A percentile compares a stretch with the other conserved stretches of the same genome.
Conservation (phyloP, 495 filamentous ascomycete species). For the Coniosporium apollinis region DNA sequence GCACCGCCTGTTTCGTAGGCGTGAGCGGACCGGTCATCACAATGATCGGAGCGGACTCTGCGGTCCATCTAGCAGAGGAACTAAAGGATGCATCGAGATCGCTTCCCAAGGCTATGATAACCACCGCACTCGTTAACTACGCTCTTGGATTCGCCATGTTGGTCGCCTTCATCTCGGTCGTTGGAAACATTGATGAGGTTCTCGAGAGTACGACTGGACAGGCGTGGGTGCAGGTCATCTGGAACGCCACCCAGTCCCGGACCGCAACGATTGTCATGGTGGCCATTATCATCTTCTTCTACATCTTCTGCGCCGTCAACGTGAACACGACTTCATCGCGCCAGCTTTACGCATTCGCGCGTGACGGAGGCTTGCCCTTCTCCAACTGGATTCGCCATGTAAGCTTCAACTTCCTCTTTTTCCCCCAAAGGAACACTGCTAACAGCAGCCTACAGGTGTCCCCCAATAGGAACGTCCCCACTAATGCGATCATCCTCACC, state of each 20-base stretch:
- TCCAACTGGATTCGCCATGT: not conserved
- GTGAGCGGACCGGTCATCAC: conserved; percentile 3
- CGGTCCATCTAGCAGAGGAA: conserved; percentile 25
- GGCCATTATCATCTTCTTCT: conserved; percentile 31
- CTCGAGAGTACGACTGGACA: conserved; percentile 25
- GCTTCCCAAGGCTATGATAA: conserved; percentile 30
- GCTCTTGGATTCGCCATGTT: conserved; percentile 28
- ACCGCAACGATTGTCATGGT: conserved; percentile 34
- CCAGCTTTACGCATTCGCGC: conserved; percentile 31
- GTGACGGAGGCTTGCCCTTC: not conserved
- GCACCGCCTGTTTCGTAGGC: conserved; percentile 9
- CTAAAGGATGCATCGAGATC: conserved; percentile 24
- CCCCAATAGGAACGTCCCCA: conserved; percentile 34
- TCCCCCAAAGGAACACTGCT: too few species aligned
- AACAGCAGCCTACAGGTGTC: too few species aligned
- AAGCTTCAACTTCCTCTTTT: not conserved
- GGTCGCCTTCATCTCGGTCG: conserved; percentile 14
- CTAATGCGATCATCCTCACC: conserved; percentile 33
- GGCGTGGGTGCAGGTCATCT: conserved; percentile 39
- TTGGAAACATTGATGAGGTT: conserved; percentile 29
- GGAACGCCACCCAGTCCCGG: conserved; percentile 29
- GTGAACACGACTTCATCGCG: conserved; percentile 39
- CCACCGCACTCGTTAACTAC: conserved; percentile 28
- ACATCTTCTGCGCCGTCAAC: conserved; percentile 33
- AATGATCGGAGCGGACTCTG: conserved; percentile 3